A percentile compares a stretch with the other conserved stretches of the same genome.
Conservation (phyloP, 495 filamentous ascomycete genomes). For the Penicillium soppii region DNA sequence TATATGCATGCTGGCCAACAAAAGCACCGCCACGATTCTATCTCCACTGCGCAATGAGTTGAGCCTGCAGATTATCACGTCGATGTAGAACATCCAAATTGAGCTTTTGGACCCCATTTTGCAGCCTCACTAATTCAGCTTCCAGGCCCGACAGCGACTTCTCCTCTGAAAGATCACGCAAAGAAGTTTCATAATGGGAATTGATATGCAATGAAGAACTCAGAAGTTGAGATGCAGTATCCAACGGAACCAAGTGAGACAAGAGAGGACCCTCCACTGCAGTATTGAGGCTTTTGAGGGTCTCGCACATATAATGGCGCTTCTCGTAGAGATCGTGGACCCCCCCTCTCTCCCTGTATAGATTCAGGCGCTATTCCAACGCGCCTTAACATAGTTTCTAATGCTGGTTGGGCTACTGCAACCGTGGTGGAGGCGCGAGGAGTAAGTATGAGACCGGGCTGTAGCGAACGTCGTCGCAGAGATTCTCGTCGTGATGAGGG, state of each 20-base stretch:
- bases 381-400: slow-evolving; percentile 39
- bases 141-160: slow-evolving; percentile 31
- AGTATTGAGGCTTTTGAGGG: slow-evolving; percentile 21
- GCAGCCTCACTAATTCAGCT: slow-evolving; percentile 26
- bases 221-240: slow-evolving; percentile 35
- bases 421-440: slow-evolving; percentile 14
- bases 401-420: slow-evolving; percentile 23
- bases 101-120: slow-evolving; percentile 34
- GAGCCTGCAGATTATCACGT: slow-evolving; percentile 31
- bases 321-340: slow-evolving; percentile 29
- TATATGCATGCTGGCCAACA: too few relatives aligned
- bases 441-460: slow-evolving; percentile 13
- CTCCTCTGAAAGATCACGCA: slow-evolving; percentile 26
- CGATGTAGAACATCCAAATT: slow-evolving; percentile 37
- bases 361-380: slow-evolving; percentile 36
- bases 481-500: slow-evolving; percentile 31
- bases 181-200: slow-evolving; percentile 29
- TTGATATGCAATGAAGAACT: slow-evolving; percentile 31
- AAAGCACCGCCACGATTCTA: slow-evolving; percentile 1
- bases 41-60: slow-evolving; percentile 34
- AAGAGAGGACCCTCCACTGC: slow-evolving; percentile 35
- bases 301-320: slow-evolving; percentile 28
- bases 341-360: slow-evolving; percentile 22
- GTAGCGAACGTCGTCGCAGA: slow-evolving; percentile 29
- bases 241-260: slow-evolving; percentile 25